A percentile compares a stretch with the other conserved stretches of the same genome.
phyloP scores from a whole-genome alignment of 2,329 filamentous ascomycete species.

The Nannizziopsis barbatae region DNA sequence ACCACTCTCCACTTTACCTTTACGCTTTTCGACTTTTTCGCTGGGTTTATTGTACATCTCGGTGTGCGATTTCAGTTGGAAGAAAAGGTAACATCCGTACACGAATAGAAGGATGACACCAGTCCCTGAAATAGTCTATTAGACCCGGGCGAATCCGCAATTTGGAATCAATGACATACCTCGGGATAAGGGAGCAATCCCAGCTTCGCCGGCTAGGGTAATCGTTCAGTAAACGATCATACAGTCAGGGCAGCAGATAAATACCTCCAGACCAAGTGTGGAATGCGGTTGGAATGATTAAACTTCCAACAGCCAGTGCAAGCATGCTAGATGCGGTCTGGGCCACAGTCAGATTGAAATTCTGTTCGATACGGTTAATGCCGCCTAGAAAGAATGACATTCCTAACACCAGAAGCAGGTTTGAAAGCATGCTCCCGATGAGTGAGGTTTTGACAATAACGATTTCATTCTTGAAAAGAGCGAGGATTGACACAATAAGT shows the following conservation, averaged over 20 bases:
- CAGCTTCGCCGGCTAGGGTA: conserved; percentile 19
- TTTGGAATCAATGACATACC: conserved; percentile 15
- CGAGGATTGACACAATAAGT: conserved; percentile 78
- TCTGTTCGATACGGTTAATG: conserved; percentile 65
- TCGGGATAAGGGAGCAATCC: conserved; percentile 26
- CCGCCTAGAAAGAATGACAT: conserved; percentile 90
- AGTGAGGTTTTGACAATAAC: conserved; percentile 86
- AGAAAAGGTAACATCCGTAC: conserved; percentile 73
- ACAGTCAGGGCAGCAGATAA: conserved; percentile 11
- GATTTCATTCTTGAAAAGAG: conserved; percentile 60
- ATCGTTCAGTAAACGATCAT: conserved; percentile 1
- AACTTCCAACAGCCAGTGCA: conserved; percentile 63
- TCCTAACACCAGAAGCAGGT: conserved; percentile 75
- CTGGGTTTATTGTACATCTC: conserved; percentile 69
- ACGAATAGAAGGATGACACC: conserved; percentile 74
- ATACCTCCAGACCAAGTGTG: conserved; percentile 43
- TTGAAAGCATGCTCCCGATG: conserved; percentile 83
- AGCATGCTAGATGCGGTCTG: conserved; percentile 78
- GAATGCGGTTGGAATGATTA: conserved; percentile 88
- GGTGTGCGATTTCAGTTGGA: conserved; percentile 80
- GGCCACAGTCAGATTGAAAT: conserved; percentile 84
- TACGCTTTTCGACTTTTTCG: conserved; percentile 58
- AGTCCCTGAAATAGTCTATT: conserved; percentile 29
- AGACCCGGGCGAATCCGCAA: not conserved
- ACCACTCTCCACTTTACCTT: conserved; percentile 36